phyloP scores from a whole-genome alignment of 305 asterid species.

The Fraxinus paxiana region DNA sequence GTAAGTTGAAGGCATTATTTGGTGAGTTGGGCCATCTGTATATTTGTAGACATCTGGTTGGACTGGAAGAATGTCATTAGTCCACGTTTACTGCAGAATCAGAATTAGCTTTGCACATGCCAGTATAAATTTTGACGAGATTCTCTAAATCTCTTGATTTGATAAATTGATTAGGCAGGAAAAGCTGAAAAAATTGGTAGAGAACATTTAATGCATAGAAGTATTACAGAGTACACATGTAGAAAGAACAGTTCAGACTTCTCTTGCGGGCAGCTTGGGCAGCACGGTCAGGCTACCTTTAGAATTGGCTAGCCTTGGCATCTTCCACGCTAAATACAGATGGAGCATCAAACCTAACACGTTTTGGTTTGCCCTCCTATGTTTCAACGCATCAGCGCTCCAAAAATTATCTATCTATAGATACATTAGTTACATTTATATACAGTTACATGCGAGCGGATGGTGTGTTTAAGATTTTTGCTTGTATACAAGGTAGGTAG shows the following conservation, averaged over 20 bases:
- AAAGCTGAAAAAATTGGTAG: neutral
- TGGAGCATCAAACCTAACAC: neutral
- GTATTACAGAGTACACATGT: conserved; percentile 5
- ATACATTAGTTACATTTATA: conserved; percentile 7
- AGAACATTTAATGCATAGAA: neutral
- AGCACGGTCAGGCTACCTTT: neutral
- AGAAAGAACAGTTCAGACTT: neutral
- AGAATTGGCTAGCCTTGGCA: neutral
- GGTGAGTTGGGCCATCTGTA: neutral
- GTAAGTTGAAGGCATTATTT: neutral
- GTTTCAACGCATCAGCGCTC: neutral
- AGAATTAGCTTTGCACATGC: neutral
- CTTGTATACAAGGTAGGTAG: neutral
- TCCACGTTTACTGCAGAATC: neutral
- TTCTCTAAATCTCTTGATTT: neutral
- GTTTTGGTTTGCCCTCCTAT: neutral
- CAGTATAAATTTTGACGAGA: neutral
- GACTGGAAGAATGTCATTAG: neutral
- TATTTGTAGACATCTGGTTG: neutral
- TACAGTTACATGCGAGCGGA: conserved; percentile 24
- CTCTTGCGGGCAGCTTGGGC: conserved; percentile 10
- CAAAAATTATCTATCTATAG: conserved; percentile 6
- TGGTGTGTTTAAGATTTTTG: conserved; percentile 23
- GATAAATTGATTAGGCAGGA: neutral
- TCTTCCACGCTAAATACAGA: neutral